Evolutionary conservation across 768 basidiomycete species (phyloP), one percentile per base, ranked within the genome.

Genomic region (Leccinum rimulosum): DNA sequence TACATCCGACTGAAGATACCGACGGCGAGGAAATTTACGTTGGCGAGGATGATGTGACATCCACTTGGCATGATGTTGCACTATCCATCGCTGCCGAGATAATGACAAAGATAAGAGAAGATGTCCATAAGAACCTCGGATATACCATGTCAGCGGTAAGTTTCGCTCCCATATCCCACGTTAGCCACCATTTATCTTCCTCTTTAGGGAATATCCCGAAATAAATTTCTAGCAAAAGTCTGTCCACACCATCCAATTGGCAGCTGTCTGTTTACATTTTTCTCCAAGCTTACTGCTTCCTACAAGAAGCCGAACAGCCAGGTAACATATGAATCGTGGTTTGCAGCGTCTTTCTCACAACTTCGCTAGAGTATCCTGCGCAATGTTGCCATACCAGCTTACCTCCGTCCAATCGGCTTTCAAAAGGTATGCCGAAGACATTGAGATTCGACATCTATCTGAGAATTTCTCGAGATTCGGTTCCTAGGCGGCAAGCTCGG

Each of bases 401-500:
- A 95, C 71, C 78, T 98, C 50, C 79, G 78, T 40, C 91, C 95
- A 3, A 79, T 98, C 72, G 77, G 83, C n/a, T 98, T 98, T 67
- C 91, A 92, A 61, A 94, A 94, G 81, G 90, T 87, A 61, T 49
- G 68, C 31, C 33, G 3, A 15, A 55, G 30, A 5, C 47, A 36
- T 52, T 43, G 40, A 58, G 45, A 50, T 38, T 14, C 25, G 15
- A 15, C 25, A 50, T 11, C 35, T 50, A 11, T 48, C 55, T 59
- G 27, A 70, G 28, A 11, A 40, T 45, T 22, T 43, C 14, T 64
- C 17, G 8, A 95, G 93, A 98, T 99, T 68, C 84, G 97, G 11
- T 93, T 92, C 65, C 78, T 99, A 0, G 97, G 97, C 3, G 97
- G 97, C 15, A 99, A 98, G 73, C 82, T 98, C 1, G 97, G 97